Evolutionary conservation across 306 rosid genomes (phyloP), one percentile per base, ranked within the genome.

Genomic region (Hippophae tibetana): DNA sequence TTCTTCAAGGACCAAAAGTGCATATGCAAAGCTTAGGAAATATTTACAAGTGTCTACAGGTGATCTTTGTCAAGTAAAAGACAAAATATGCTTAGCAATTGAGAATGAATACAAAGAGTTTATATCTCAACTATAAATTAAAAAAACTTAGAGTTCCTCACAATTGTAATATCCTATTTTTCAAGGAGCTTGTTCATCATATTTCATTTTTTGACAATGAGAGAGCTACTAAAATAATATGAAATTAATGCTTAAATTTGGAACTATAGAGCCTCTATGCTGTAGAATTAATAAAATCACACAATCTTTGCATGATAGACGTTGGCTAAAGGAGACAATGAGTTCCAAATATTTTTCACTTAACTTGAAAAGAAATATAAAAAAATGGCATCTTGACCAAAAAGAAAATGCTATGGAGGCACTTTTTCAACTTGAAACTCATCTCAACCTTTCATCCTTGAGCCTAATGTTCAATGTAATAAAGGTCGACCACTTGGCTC

Each of bases 1-100:
- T 10, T 44, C 53, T 6, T 60, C 64, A 45, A 46, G 53, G 12
- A 54, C 7, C 2, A 54, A 47, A 26, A 54, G 54, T 26, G 65
- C 62, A 14, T 54, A 12, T 61, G 14, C 65, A 11, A 2, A 0
- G 6, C 7, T 47, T 6, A 61, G 46, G 43, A 61, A 8, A 8
- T 48, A 61, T 31, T 31, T 61, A 12, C 65, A 61, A 27, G 65
- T 61, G 12, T 61, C 65, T 11, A 61, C 8, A 6, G 7, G 65
- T 25, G 54, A 40, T 61, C 46, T 47, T 11, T n/a, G 55, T 8
- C 14, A 7, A 10, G 55, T 48, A 13, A 61, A 48, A 7, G 43
- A 47, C 8, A 48, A 7, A 25, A 38, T 47, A 0, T 47, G 65
- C 3, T 42, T 23, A 25, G 45, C 25, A 0, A 61, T 61, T 46